Percentiles rank a stretch among this genome's conserved stretches.
Conservation (phyloP, 1,284 basidiomycete genomes). For the Mycena citricolor region DNA sequence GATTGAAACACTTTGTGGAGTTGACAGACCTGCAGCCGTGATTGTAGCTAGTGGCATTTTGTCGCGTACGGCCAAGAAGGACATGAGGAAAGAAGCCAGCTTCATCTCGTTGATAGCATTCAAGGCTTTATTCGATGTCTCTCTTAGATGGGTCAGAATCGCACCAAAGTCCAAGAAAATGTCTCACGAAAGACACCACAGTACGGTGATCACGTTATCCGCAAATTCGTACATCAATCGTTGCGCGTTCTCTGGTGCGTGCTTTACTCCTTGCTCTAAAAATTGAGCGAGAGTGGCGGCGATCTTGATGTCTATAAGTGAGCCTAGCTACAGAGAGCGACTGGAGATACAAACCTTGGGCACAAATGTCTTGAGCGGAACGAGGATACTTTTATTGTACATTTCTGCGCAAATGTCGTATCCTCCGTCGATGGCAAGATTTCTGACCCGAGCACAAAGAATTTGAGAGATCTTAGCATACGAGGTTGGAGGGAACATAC, state of each 20-base stretch:
- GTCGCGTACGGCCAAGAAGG: constrained; percentile 71
- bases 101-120: constrained; percentile 80
- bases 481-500: constrained; percentile 39
- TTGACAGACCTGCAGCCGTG: constrained; percentile 68
- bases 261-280: constrained; percentile 56
- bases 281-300: constrained; percentile 71
- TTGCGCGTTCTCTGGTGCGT: constrained; percentile 64
- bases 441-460: constrained; percentile 48
- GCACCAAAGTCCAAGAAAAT: constrained; percentile 3
- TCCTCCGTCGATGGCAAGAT: constrained; percentile 91
- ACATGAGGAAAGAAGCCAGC: constrained; percentile 79
- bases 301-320: constrained; percentile 49
- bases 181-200: constrained; percentile 92
- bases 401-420: constrained; percentile 93
- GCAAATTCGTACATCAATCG: constrained; percentile 83
- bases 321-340: constrained; percentile 9
- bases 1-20: neutral
- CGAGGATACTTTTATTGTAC: constrained; percentile 92
- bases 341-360: constrained; percentile 60
- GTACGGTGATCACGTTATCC: constrained; percentile 85
- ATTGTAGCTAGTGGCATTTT: constrained; percentile 70
- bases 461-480: no score
- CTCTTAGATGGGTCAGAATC: constrained; percentile 52
- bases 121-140: constrained; percentile 89
- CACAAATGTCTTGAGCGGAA: constrained; percentile 70